Evolutionary conservation across 2,329 filamentous ascomycete genomes (phyloP), one percentile per base, ranked within the genome.

Genomic region (Keithomyces neogunnii): DNA sequence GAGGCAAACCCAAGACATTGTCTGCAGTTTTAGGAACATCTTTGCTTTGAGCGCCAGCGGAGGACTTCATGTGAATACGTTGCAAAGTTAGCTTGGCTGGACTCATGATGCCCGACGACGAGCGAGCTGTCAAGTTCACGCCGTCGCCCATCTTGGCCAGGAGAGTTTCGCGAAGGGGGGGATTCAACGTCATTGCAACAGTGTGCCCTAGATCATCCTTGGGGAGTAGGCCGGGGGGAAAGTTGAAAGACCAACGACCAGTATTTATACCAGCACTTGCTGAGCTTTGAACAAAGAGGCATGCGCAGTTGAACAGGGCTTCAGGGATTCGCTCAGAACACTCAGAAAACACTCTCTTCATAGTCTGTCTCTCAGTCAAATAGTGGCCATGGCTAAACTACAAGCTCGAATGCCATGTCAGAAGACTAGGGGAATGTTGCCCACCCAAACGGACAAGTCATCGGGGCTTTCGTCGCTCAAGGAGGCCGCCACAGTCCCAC

Each of bases 31-130:
- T 76, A 43, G 64, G 60, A 45, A 67, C 73, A 69, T 81, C 70
- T 51, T 74, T 73, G 55, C 70, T 75, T 49, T 75, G 72, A 44
- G 74, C 67, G 63, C 71, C 74, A 59, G 73, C 69, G 53, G 72
- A 73, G 61, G 80, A 80, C 81, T 85, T 81, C 69, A 81, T 72
- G 62, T 77, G 74, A 56, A 84, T 69, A 74, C 76, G 77, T 72
- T 77, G 74, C 62, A 85, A 79, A 67, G 76, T 84, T 76, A 82
- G 79, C 71, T 74, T 72, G 55, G 81, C 81, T 69, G 73, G 73
- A 73, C 76, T 83, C 53, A 73, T 68, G 60, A 69, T 66, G 53
- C 67, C 69, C 51, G 56, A 53, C 32, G 51, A 48, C 39, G 54
- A 42, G 48, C 68, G 61, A 32, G 65, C 59, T 30, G 60, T 65